Percentiles rank a stretch among this genome's conserved stretches.
These are phyloP conservation scores for Ustilago nuda DNA, from an alignment of 1,284 basidiomycete species.

Conservation along the genomic window DNA sequence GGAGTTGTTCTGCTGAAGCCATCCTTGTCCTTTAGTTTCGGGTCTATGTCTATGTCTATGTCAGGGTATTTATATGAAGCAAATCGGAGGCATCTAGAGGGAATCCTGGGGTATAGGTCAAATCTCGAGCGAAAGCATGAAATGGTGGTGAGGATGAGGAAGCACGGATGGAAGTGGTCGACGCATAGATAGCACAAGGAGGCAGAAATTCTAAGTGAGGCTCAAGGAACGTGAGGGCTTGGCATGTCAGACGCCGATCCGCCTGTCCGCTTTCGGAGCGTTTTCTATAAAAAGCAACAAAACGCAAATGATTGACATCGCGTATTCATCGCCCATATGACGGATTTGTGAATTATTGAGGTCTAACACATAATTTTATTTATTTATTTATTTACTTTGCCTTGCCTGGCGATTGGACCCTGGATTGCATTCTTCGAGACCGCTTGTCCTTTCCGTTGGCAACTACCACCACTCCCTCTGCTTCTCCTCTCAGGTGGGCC, in stretches of 20 bases:
- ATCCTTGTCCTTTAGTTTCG: constrained; percentile 2
- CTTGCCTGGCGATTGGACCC: constrained; percentile 13
- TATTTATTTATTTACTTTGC: neutral
- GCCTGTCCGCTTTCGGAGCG: constrained; percentile 2
- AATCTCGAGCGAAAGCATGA: neutral
- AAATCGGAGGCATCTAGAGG: neutral
- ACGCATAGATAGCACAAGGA: neutral
- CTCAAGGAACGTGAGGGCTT: constrained; percentile 3
- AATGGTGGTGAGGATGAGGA: neutral
- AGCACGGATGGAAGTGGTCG: neutral
- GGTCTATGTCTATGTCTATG: neutral
- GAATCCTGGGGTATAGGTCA: neutral
- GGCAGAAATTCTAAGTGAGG: neutral
- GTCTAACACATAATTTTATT: neutral
- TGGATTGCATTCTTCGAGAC: constrained; percentile 7
- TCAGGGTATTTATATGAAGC: neutral
- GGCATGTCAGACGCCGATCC: neutral
- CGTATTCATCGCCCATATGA: neutral
- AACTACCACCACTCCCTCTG: neutral
- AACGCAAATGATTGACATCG: neutral
- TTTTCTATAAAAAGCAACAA: neutral
- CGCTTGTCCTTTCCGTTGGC: neutral
- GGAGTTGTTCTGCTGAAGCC: constrained; percentile 9
- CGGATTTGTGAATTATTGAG: neutral
- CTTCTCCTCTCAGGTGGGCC: neutral